These are phyloP conservation scores for Tetrahymena borealis DNA, from an alignment of 73 alveolate genomes.

Conservation along the genomic window DNA sequence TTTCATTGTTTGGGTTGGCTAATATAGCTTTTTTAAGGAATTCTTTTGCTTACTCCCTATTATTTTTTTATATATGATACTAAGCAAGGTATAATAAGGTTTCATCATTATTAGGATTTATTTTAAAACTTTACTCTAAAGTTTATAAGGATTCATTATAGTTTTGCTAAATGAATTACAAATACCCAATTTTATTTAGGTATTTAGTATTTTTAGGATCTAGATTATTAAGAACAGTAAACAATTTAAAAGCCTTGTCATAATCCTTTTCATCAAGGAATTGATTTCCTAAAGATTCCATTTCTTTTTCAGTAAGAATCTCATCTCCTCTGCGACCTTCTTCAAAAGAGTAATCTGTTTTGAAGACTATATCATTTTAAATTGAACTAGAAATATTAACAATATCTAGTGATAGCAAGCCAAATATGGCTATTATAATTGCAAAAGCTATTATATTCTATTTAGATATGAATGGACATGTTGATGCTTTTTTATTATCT, in stretches of 20 bases:
- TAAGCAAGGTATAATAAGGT: neutral
- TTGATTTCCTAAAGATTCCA: neutral
- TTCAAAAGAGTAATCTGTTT: neutral
- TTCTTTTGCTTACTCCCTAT: neutral
- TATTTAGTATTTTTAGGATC: neutral
- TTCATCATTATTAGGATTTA: neutral
- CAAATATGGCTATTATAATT: neutral
- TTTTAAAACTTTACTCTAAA: no score
- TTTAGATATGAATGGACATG: no score
- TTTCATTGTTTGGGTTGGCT: neutral
- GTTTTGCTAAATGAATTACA: neutral
- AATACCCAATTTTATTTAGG: neutral
- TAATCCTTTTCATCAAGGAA: neutral
- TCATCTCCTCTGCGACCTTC: neutral
- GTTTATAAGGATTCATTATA: no score
- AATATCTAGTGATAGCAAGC: neutral
- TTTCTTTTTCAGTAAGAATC: neutral
- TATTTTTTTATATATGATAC: neutral
- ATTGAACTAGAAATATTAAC: neutral
- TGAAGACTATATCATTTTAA: neutral
- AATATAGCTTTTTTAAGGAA: neutral
- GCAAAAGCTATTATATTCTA: no score
- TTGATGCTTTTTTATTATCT: no score
- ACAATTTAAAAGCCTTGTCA: neutral
- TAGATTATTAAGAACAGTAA: neutral